Base-by-base conservation (phyloP, 495 filamentous ascomycete genomes). In the Astrothelium macrocarpum region DNA sequence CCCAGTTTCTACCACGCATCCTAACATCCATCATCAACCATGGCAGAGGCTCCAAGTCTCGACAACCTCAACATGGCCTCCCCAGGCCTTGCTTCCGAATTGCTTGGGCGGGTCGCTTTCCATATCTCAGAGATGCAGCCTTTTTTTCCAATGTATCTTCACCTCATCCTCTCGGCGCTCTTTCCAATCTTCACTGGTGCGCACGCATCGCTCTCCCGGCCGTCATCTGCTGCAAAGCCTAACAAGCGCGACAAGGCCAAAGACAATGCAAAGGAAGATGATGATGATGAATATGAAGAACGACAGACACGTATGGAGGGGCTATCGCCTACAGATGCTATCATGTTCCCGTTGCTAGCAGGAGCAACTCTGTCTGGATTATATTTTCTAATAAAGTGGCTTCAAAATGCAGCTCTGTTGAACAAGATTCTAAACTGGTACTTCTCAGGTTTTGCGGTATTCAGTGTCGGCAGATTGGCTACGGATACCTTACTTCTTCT, bases 341-440 rank as follows among this genome's bases (percentile, higher is more conserved):
- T 97, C 67, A 78, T 94, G 74, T 87, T 97, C 59, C 94, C 94
- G 9, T 66, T 97, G n/a, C 75, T 89, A 36, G 93, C 91, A 10
- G 94, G 86, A 4, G 64, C 76, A 1, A 83, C 86, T 0, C 82
- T 98, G 11, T 79, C 86, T 32, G 86, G 84, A 0, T 79, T 98
- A 14, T 97, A 97, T 75, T 84, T 92, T 69, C 79, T 96, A 60
- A 90, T 97, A 72, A 90, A 95, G 69, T 95, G 87, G 81, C 80
- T 95, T 29, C 81, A 94, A 67, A 89, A 95, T 69, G 85, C 93
- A 0, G 78, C 83, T 11, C 75, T 94, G 11, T 69, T 98, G 68
- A 97, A 93, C 76, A 89, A 87, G 76, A 83, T 95, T 23, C 76
- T 98, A 14, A 86, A 87, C 39, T 86, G 81, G 69, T 97, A 98